These are phyloP conservation scores for Spirogloea muscicola DNA, from an alignment of 139 green algal genomes.

Conservation along the genomic window DNA sequence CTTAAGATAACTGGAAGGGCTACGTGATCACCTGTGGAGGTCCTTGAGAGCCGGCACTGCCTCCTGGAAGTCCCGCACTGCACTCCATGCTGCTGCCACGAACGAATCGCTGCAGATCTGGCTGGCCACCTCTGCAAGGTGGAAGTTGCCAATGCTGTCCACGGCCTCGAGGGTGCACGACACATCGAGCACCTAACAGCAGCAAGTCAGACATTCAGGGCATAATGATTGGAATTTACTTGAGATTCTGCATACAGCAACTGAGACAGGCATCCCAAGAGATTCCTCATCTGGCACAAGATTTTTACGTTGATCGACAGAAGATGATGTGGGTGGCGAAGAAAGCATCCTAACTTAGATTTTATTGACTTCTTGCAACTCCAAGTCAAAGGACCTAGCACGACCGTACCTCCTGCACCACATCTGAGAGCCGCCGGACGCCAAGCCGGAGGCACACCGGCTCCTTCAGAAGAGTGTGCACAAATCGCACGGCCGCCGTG, in stretches of 20 bases:
- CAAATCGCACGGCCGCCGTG: conserved; percentile 32
- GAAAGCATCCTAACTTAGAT: no score
- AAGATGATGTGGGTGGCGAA: no score
- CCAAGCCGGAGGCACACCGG: conserved; percentile 43
- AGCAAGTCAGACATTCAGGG: background rate
- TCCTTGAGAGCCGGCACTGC: conserved; percentile 2
- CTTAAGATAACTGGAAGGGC: no score
- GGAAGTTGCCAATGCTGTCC: background rate
- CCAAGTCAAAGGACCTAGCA: no score
- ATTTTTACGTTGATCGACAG: background rate
- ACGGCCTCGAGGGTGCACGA: background rate
- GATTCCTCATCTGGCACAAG: background rate
- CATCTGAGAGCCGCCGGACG: conserved; percentile 49
- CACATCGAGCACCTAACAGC: conserved; percentile 16
- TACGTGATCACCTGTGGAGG: no score
- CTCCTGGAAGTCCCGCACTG: background rate
- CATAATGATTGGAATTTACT: background rate
- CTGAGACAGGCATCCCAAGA: background rate
- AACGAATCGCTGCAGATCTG: background rate
- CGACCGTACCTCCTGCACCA: conserved; percentile 50
- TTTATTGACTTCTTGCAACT: no score
- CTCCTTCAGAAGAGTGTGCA: conserved; percentile 42
- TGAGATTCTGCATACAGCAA: background rate
- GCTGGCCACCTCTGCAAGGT: background rate
- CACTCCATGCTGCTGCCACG: background rate